Percentiles rank a stretch among this genome's conserved stretches.
Conservation (phyloP, 2,329 filamentous ascomycete species). For the Exophiala sp. region DNA sequence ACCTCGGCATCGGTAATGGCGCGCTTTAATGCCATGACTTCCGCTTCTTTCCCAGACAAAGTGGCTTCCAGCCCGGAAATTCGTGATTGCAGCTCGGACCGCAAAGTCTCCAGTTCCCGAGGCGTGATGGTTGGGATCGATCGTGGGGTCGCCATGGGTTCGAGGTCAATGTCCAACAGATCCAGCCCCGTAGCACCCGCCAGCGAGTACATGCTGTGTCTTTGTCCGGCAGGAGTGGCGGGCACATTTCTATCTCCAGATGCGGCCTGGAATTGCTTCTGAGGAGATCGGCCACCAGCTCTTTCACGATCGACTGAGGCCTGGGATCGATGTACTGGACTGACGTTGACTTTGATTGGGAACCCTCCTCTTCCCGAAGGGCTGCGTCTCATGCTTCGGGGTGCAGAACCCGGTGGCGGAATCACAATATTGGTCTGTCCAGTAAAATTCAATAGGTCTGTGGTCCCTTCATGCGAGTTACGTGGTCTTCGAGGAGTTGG, state of each 20-base stretch:
- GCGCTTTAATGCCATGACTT: slow-evolving; percentile 78
- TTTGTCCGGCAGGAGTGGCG: slow-evolving; percentile 29
- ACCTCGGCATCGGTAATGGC: slow-evolving; percentile 87
- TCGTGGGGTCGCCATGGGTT: slow-evolving; percentile 85
- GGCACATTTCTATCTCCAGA: slow-evolving; percentile 22
- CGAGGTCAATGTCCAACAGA: slow-evolving; percentile 84
- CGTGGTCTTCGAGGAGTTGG: slow-evolving; percentile 46
- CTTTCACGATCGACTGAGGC: slow-evolving; percentile 29
- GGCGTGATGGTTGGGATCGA: slow-evolving; percentile 87
- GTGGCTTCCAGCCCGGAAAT: slow-evolving; percentile 92
- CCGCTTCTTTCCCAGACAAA: slow-evolving; percentile 85
- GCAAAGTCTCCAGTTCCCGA: slow-evolving; percentile 84
- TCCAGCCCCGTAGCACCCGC: slow-evolving; percentile 25
- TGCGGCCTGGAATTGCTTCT: slow-evolving; percentile 24
- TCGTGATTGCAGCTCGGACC: slow-evolving; percentile 83
- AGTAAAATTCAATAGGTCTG: slow-evolving; percentile 82
- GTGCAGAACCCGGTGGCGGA: slow-evolving; percentile 44
- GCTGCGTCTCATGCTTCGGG: slow-evolving; percentile 34
- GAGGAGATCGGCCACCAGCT: slow-evolving; percentile 28
- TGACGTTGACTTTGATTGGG: slow-evolving; percentile 28
- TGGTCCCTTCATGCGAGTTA: slow-evolving; percentile 47
- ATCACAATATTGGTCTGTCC: slow-evolving; percentile 61
- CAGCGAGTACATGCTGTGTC: slow-evolving; percentile 27
- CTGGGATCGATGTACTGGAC: slow-evolving; percentile 27
- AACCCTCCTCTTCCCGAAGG: slow-evolving; percentile 35